phyloP scores from a whole-genome alignment of 768 basidiomycete species.

The Leccinum aurantiacum region DNA sequence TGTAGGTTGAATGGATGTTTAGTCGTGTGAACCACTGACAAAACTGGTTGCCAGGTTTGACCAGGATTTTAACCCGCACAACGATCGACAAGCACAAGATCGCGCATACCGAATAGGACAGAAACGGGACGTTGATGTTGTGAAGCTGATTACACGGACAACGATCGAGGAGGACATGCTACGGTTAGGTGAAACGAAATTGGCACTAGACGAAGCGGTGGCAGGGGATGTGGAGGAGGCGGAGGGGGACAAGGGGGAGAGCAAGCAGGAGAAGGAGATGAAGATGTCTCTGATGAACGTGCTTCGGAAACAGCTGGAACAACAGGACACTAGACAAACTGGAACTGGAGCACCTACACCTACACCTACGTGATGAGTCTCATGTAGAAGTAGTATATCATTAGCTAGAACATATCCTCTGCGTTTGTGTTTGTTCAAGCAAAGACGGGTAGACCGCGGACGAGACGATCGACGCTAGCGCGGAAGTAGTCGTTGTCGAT shows the following conservation, averaged over 20 bases:
- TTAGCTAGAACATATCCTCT: conserved; percentile 24
- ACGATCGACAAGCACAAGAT: conserved; percentile 97
- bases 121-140: conserved; percentile 89
- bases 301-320: conserved; percentile 79
- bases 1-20: conserved; percentile 45
- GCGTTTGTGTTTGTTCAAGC: conserved; percentile 18
- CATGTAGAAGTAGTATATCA: conserved; percentile 16
- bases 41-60: conserved; percentile 67
- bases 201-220: conserved; percentile 91
- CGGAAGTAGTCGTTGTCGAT: conserved; percentile 94
- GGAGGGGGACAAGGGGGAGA: conserved; percentile 57
- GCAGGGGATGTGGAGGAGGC: conserved; percentile 68
- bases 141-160: conserved; percentile 87
- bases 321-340: conserved; percentile 37
- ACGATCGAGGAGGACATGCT: conserved; percentile 98
- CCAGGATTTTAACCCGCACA: conserved; percentile 97
- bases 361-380: conserved; percentile 8
- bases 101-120: conserved; percentile 97
- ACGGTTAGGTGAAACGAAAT: conserved; percentile 82
- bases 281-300: conserved; percentile 84
- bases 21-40: neutral
- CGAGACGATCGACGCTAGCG: conserved; percentile 70
- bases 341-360: conserved; percentile 1
- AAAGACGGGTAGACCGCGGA: conserved; percentile 59
- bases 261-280: conserved; percentile 73